These are phyloP conservation scores for Ogataea angusta DNA, from an alignment of 805 yeast species.

Conservation along the genomic window DNA sequence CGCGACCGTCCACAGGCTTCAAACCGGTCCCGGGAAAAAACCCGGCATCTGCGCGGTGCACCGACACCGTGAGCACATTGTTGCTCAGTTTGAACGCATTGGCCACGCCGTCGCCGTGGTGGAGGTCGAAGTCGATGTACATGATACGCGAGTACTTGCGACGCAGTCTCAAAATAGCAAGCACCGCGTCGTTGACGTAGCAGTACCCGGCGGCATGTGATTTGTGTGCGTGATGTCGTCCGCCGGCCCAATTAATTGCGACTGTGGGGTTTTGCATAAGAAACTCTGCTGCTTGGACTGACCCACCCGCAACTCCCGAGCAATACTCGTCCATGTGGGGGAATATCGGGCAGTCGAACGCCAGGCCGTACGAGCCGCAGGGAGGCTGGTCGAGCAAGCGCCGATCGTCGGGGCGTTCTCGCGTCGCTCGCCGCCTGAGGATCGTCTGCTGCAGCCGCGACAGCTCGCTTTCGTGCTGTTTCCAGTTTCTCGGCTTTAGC, in stretches of 20 bases:
- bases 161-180: constrained; percentile 53
- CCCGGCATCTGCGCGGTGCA: constrained; percentile 63
- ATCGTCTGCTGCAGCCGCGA: constrained; percentile 10
- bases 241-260: constrained; percentile 75
- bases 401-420: not conserved
- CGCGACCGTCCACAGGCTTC: constrained; percentile 35
- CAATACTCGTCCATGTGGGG: constrained; percentile 51
- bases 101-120: constrained; percentile 81
- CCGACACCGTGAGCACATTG: constrained; percentile 56
- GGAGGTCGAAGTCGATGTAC: constrained; percentile 71
- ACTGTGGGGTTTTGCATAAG: constrained; percentile 32
- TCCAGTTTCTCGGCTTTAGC: constrained; percentile 26
- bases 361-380: constrained; percentile 43
- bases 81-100: constrained; percentile 55
- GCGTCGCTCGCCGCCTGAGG: constrained; percentile 1
- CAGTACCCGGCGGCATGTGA: constrained; percentile 66
- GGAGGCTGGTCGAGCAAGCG: constrained; percentile 1
- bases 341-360: constrained; percentile 64
- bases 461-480: constrained; percentile 20
- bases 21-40: constrained; percentile 74
- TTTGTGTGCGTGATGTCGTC: constrained; percentile 65
- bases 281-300: constrained; percentile 46
- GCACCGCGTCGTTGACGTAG: constrained; percentile 65
- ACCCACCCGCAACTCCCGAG: constrained; percentile 51
- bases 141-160: constrained; percentile 43